phyloP scores from a whole-genome alignment of 2,329 filamentous ascomycete genomes.

The Stachybotrys elegans region DNA sequence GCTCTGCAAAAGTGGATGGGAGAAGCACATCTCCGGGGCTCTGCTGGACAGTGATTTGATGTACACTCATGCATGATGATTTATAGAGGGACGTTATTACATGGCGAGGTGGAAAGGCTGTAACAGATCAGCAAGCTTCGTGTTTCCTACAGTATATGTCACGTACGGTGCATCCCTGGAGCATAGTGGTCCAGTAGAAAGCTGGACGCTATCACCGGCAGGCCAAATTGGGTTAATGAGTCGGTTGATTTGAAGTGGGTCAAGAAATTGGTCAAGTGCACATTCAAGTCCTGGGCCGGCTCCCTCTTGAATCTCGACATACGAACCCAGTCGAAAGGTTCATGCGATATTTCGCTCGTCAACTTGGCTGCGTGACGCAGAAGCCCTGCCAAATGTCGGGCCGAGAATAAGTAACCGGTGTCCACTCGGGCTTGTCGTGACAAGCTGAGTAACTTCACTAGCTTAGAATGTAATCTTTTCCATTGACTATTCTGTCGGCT shows the following conservation, averaged over 20 bases:
- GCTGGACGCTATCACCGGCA: constrained; percentile 7
- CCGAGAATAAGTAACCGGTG: constrained; percentile 4
- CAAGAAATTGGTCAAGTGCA: constrained; percentile 3
- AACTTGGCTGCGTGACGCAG: background rate
- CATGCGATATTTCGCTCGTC: background rate
- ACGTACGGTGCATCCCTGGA: constrained; percentile 6
- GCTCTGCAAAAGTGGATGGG: background rate
- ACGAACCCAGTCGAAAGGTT: constrained; percentile 1
- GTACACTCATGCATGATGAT: background rate
- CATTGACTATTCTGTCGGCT: no score
- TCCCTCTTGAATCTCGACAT: background rate
- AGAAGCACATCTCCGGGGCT: background rate
- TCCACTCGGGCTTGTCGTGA: background rate
- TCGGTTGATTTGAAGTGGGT: background rate
- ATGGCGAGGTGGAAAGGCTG: constrained; percentile 1
- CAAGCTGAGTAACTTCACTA: background rate
- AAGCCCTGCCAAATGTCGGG: constrained; percentile 1
- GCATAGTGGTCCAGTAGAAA: constrained; percentile 8
- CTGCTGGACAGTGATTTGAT: background rate
- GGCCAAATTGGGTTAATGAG: background rate
- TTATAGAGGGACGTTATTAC: constrained; percentile 1
- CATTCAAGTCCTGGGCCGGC: background rate
- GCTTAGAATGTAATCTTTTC: no score
- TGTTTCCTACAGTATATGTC: background rate
- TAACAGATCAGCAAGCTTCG: background rate